Evolutionary conservation across 2,329 filamentous ascomycete species (phyloP), one percentile per base, ranked within the genome.

Genomic region (Trichoderma gracile): DNA sequence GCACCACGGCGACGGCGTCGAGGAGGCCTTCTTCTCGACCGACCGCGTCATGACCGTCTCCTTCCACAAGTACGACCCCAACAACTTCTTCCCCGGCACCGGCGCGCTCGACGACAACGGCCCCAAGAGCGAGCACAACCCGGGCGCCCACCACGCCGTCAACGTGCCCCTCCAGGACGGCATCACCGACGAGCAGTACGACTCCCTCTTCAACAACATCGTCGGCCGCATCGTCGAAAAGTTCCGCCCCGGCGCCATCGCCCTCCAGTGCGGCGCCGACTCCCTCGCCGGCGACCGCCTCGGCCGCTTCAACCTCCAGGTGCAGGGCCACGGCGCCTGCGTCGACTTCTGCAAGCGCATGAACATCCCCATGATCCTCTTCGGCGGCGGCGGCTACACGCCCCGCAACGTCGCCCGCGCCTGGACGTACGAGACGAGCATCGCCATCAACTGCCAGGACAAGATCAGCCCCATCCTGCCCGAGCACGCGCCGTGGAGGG

Each of bases 351-450:
- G 93, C 77, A 98, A 98, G 77, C 86, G 82, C 53, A 86, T 93
- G 68, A 83, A 85, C 7, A 81, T 96, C 1, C 95, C 95, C 3
- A 84, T 98, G 67, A 87, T 99, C 56, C 86, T 99, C 62, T 91
- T 98, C 65, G 95, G 95, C 50, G 95, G 95, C 45, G 95, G 95
- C 64, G 95, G 95, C 30, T 99, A 99, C 78, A 99, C 95, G 15
- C 93, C 95, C 5, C 87, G 94, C 68, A 99, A 99, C 73, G 95
- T 99, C 7, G 95, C 95, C 47, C 90, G 95, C 61, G 93, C 94
- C 33, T 99, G 95, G 95, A 92, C 93, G 25, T 94, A 96, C 78
- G 95, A 99, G 79, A 99, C 95, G 14, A 90, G 91, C 66, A 92
- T 98, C 69, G 92, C 92, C 66, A 91, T 96, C 67, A 88, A 89